phyloP scores from a whole-genome alignment of 1,284 basidiomycete genomes.

The Porogramme epimiltina region DNA sequence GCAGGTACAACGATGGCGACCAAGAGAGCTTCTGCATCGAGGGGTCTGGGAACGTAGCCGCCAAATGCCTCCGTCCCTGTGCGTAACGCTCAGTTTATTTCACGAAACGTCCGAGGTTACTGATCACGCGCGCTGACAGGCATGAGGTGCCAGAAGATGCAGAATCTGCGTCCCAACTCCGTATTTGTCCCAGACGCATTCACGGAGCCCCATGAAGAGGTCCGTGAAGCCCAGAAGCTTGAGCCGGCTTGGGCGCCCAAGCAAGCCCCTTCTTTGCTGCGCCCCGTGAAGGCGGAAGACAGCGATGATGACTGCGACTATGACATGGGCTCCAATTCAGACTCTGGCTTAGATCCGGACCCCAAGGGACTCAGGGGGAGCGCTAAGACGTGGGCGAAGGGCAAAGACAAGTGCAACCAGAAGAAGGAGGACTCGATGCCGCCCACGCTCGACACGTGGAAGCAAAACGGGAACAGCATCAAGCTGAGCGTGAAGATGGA shows the following conservation, averaged over 20 bases:
- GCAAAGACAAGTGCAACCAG: slow-evolving; percentile 2
- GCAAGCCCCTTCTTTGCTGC: slow-evolving; percentile 6
- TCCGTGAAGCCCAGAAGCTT: no score
- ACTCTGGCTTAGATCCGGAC: background rate
- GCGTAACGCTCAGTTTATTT: slow-evolving; percentile 20
- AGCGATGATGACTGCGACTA: no score
- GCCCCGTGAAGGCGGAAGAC: background rate
- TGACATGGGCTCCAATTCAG: slow-evolving; percentile 1
- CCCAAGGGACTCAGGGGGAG: slow-evolving; percentile 1
- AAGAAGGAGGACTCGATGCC: slow-evolving; percentile 16
- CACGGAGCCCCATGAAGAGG: slow-evolving; percentile 44
- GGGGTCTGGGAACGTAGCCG: slow-evolving; percentile 53
- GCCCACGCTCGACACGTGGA: slow-evolving; percentile 47
- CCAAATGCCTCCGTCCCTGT: slow-evolving; percentile 64
- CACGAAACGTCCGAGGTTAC: background rate
- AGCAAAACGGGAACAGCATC: slow-evolving; percentile 54
- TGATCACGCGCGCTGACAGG: slow-evolving; percentile 34
- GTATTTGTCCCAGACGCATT: slow-evolving; percentile 59
- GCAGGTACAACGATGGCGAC: slow-evolving; percentile 55
- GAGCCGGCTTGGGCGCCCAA: slow-evolving; percentile 25
- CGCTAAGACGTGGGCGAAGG: slow-evolving; percentile 6
- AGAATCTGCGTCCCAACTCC: slow-evolving; percentile 45
- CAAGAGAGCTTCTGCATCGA: slow-evolving; percentile 54
- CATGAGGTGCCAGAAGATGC: slow-evolving; percentile 61
- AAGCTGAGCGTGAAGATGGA: slow-evolving; percentile 73